A percentile compares a stretch with the other conserved stretches of the same genome.
Conservation (phyloP, 129 eudicot genomes). For the Escallonia rubra region DNA sequence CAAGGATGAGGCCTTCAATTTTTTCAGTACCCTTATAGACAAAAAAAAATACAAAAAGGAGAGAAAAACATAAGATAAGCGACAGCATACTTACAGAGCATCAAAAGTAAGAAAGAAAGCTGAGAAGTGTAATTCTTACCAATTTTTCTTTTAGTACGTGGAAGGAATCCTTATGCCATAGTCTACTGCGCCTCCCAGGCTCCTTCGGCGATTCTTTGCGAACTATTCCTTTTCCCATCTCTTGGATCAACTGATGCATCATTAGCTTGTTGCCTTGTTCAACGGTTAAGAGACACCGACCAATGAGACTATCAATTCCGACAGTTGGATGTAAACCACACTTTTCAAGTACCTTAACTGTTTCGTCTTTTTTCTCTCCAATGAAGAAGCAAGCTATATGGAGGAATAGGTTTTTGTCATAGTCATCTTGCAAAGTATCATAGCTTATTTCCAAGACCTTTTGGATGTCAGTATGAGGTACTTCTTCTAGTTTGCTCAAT, state of each 20-base stretch:
- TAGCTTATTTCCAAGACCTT: neutral
- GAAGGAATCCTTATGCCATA: conserved; percentile 2
- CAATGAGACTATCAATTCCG: neutral
- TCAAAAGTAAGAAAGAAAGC: neutral
- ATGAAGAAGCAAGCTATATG: neutral
- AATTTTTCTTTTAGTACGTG: neutral
- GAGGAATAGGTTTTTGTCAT: neutral
- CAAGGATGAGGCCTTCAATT: neutral
- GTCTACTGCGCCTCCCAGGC: conserved; percentile 4
- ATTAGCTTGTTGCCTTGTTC: neutral
- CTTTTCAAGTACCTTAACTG: neutral
- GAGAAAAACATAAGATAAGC: too few species aligned
- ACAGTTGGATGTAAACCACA: neutral
- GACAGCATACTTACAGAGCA: too few species aligned
- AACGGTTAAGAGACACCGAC: neutral
- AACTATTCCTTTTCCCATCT: neutral
- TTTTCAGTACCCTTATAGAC: neutral
- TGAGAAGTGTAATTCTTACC: neutral
- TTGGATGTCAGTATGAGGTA: neutral
- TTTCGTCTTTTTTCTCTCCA: neutral
- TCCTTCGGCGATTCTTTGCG: neutral
- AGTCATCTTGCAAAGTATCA: neutral
- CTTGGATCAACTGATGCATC: conserved; percentile 3
- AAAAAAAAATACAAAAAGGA: too few species aligned
- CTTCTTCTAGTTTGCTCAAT: neutral